phyloP scores from a whole-genome alignment of 371 early-diverging fungal species.

The Actinomortierella wolfii region DNA sequence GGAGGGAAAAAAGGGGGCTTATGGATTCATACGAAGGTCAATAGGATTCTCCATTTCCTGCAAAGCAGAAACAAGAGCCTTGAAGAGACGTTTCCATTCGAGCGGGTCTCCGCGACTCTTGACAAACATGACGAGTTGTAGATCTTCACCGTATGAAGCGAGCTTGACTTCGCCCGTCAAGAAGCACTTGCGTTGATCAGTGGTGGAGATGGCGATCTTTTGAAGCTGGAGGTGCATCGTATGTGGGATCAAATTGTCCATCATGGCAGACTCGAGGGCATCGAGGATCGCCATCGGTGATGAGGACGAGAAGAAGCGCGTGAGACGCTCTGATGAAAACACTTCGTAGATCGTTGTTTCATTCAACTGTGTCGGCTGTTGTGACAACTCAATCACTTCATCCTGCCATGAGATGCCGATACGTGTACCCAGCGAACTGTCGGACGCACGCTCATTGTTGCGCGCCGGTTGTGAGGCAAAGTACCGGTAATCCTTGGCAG shows the following conservation, averaged over 20 bases:
- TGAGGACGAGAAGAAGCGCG: conserved; percentile 55
- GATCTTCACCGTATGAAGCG: conserved; percentile 45
- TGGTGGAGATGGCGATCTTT: conserved; percentile 58
- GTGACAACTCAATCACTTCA: conserved; percentile 33
- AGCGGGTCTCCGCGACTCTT: conserved; percentile 56
- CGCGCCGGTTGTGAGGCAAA: conserved; percentile 40
- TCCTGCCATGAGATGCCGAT: conserved; percentile 44
- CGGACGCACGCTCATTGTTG: conserved; percentile 40
- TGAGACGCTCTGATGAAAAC: conserved; percentile 54
- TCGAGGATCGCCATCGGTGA: conserved; percentile 37
- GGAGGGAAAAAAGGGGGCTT: too few relatives aligned
- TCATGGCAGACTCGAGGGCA: conserved; percentile 44
- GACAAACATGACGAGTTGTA: conserved; percentile 55
- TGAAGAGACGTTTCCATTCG: conserved; percentile 56
- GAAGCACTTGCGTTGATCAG: conserved; percentile 63
- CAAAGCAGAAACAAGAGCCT: conserved; percentile 35
- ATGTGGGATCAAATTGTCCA: conserved; percentile 54
- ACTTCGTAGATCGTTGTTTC: conserved; percentile 50
- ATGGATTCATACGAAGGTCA: conserved; percentile 40
- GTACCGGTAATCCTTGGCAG: conserved; percentile 12
- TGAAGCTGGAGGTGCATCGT: conserved; percentile 47
- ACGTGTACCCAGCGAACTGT: conserved; percentile 35
- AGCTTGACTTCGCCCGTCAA: conserved; percentile 59
- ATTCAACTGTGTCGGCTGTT: conserved; percentile 41
- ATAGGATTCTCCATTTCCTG: conserved; percentile 32